Base-by-base conservation (phyloP, 495 filamentous ascomycete species). In the Trichodelitschia bisporula region DNA sequence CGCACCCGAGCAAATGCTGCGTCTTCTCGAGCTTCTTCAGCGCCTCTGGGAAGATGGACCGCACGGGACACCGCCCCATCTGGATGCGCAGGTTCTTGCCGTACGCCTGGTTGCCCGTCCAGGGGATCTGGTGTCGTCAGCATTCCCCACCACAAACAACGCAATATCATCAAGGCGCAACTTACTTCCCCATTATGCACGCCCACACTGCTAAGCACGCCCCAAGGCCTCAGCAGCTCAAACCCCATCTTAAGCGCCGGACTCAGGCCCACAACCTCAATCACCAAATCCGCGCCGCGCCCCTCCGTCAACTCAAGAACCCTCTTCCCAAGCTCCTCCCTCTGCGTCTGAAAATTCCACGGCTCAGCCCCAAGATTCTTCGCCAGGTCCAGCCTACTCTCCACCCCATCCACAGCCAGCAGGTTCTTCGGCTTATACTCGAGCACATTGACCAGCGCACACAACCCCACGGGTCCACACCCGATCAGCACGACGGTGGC, bases 61-160 rank as follows among this genome's bases (percentile, higher is more conserved):
- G 58, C 8, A 97, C 86, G 4, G 84, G 84, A 48, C 86, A 97
- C 31, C 86, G 62, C 19, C 84, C 86, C 70, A 92, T 91, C 42
- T 91, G 77, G n/a, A 93, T 44, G 30, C 64, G 70, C 36, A 93
- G 36, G 43, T 93, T 97, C 57, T 93, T 93, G 27, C 64, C 63
- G 47, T 93, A 93, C 10, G 74, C 82, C 42, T 91, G 64, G 36
- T 58, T 65, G 5, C 78, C 82, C 28, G 54, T 65, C 66, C 84
- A 89, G 10, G 83, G 82, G 38, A 91, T 82, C 68, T 79, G 33
- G 28, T 40, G 30, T 28, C 35, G 20, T 52, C n/a, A 18, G 11
- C n/a, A 13, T 29, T 16, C 18, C 32, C 13, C 12, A n/a, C 28
- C 13, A 1, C 13, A 23, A 25, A 24, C 21, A 15, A 34, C 15